phyloP scores from a whole-genome alignment of 2,329 filamentous ascomycete species.

The Colletotrichum coccodes region DNA sequence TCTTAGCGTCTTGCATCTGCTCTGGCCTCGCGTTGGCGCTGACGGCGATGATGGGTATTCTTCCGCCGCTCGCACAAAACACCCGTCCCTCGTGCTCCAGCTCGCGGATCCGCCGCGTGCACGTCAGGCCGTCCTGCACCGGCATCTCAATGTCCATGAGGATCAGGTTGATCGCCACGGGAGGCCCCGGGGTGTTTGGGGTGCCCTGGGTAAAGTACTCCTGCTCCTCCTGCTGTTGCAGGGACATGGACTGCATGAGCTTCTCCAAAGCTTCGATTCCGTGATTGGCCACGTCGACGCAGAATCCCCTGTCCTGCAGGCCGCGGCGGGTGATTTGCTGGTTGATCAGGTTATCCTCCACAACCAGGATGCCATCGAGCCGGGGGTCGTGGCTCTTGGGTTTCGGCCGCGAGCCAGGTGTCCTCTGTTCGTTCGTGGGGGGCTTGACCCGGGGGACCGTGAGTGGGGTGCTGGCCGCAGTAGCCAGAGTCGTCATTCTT shows the following conservation, averaged over 20 bases:
- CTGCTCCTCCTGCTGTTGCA: conserved; percentile 17
- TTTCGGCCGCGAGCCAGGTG: conserved; percentile 23
- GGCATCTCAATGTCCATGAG: conserved; percentile 85
- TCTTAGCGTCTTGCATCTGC: conserved; percentile 63
- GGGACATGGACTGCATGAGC: conserved; percentile 45
- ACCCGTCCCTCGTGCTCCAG: conserved; percentile 66
- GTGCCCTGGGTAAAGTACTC: conserved; percentile 10
- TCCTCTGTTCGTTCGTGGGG: conserved; percentile 16
- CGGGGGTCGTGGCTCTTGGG: conserved; percentile 34
- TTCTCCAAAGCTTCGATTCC: conserved; percentile 65
- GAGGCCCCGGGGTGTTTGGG: neutral
- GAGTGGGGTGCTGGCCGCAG: conserved; percentile 14
- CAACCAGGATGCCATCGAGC: conserved; percentile 60
- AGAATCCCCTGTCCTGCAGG: conserved; percentile 59
- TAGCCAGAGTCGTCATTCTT: neutral
- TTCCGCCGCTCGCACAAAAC: conserved; percentile 52
- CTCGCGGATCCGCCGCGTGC: conserved; percentile 71
- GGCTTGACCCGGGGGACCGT: neutral
- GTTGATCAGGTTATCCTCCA: conserved; percentile 71
- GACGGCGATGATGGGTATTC: conserved; percentile 72
- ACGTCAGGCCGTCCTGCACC: conserved; percentile 75
- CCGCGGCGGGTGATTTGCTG: conserved; percentile 65
- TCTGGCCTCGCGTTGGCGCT: conserved; percentile 75
- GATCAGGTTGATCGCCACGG: conserved; percentile 66
- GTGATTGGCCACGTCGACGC: conserved; percentile 65